Percentiles rank a stretch among this genome's conserved stretches.
Evolutionary conservation across 805 yeast genomes (phyloP).

Genomic region (Candida insectorum): DNA sequence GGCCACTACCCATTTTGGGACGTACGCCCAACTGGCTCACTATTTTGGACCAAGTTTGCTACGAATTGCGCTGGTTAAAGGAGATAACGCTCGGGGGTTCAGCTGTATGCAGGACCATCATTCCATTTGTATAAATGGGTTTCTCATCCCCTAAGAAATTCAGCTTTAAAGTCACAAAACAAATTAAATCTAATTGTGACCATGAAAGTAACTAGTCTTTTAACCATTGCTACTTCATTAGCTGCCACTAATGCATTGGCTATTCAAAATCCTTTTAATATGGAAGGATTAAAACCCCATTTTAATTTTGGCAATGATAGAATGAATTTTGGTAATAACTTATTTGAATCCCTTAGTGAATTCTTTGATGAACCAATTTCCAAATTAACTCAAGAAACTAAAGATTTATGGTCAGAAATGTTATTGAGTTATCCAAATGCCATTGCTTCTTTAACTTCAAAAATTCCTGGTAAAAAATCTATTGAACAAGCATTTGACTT

Average conservation of each 20-base stretch:
- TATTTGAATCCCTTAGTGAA: constrained; percentile 48
- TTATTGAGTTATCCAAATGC: constrained; percentile 57
- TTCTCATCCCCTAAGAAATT: constrained; percentile 1
- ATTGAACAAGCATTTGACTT: constrained; percentile 30
- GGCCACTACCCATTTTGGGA: no score
- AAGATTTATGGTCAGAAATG: constrained; percentile 62
- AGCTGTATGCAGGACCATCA: neutral
- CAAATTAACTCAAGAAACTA: constrained; percentile 46
- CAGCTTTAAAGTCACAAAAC: no score
- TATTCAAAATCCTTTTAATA: constrained; percentile 15
- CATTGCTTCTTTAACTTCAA: constrained; percentile 45
- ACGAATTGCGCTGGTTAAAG: no score
- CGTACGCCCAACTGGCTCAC: no score
- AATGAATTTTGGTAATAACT: constrained; percentile 17
- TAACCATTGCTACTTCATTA: constrained; percentile 15
- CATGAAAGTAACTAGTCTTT: constrained; percentile 10
- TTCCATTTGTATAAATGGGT: neutral
- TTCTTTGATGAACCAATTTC: constrained; percentile 51
- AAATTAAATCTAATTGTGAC: neutral
- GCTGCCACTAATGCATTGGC: constrained; percentile 18
- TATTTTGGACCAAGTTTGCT: no score
- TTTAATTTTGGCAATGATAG: constrained; percentile 7
- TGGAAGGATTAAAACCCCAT: constrained; percentile 8
- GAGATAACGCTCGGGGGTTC: no score
- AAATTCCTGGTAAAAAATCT: constrained; percentile 53